Percentiles rank a stretch among this genome's conserved stretches.
Evolutionary conservation across 2,329 filamentous ascomycete species (phyloP).

Genomic region (Penicillium sp.): DNA sequence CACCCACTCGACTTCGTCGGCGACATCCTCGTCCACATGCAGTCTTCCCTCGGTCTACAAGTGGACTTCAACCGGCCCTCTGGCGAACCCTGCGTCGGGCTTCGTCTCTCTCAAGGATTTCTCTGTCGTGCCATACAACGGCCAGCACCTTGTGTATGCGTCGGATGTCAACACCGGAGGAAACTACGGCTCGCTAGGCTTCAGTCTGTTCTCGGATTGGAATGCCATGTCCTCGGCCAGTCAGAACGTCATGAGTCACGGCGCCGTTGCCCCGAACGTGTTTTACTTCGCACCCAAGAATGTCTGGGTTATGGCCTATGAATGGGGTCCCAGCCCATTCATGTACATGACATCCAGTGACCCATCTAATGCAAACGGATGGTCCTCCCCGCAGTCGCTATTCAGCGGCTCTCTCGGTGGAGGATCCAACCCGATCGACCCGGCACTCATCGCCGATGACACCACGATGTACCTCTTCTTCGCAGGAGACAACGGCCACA

Average conservation of each 20-base stretch:
- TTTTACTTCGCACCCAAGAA: conserved; percentile 65
- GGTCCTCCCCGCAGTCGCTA: conserved; percentile 57
- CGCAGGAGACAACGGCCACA: conserved; percentile 65
- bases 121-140: conserved; percentile 57
- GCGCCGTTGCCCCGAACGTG: conserved; percentile 61
- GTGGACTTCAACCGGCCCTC: conserved; percentile 57
- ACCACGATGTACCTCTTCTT: conserved; percentile 69
- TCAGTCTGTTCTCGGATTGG: conserved; percentile 37
- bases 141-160: conserved; percentile 63
- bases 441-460: conserved; percentile 64
- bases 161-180: conserved; percentile 49
- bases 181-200: conserved; percentile 61
- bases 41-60: conserved; percentile 57
- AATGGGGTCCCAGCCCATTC: conserved; percentile 64
- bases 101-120: conserved; percentile 67
- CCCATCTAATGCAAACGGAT: conserved; percentile 60
- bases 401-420: conserved; percentile 57
- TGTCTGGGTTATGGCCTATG: conserved; percentile 66
- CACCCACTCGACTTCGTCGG: not conserved
- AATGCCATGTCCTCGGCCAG: not conserved
- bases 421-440: conserved; percentile 61
- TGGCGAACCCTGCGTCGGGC: conserved; percentile 57
- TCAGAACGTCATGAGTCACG: conserved; percentile 26
- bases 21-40: not conserved
- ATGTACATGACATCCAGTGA: conserved; percentile 62